Base-by-base conservation (phyloP, 2,329 filamentous ascomycete genomes). In the Colletotrichum tanaceti region DNA sequence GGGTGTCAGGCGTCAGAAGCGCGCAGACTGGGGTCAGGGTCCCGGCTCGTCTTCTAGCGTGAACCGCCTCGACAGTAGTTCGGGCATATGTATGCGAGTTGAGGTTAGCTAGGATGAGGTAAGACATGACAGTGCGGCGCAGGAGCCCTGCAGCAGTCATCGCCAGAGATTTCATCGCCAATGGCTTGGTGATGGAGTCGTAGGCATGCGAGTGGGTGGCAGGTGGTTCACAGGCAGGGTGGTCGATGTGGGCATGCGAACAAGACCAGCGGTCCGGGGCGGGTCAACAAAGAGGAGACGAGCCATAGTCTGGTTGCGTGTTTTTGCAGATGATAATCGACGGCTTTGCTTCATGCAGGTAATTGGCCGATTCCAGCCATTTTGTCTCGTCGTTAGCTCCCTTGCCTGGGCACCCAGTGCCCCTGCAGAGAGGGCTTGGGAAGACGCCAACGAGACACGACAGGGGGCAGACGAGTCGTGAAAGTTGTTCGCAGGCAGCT, bases 131-230 rank as follows among this genome's bases (percentile, higher is more conserved):
- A 18, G 54, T 46, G 47, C 52, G 41, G 28, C 20, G 62, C 55
- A 59, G 32, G 24, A 65, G 49, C 47, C 32, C 32, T 59, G 46
- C 60, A 53, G 60, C 28, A 41, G 49, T 58, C 54, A 60, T 65
- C 20, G 35, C 50, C 35, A 18, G 49, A 43, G 32, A 43, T 16
- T 18, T 14, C 60, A 43, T 54, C 16, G 41, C 53, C 49, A 55
- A 50, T 43, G 41, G 6, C 24, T 55, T n/a, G 49, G 32, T 32
- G 20, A 22, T 39, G 58, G 32, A 24, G 32, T 28, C 7, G 49
- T 32, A 39, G 39, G 35, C 58, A 55, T 13, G 46, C 7, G 18
- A 41, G 28, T 24, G 58, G 18, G 28, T 24, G 58, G 18, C 44
- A 41, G n/a, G 24, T 41, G 14, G 5, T 38, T 10, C 13, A 14